Evolutionary conservation across 768 basidiomycete genomes (phyloP), one percentile per base, ranked within the genome.

Genomic region (Cystobasidium tubakii): DNA sequence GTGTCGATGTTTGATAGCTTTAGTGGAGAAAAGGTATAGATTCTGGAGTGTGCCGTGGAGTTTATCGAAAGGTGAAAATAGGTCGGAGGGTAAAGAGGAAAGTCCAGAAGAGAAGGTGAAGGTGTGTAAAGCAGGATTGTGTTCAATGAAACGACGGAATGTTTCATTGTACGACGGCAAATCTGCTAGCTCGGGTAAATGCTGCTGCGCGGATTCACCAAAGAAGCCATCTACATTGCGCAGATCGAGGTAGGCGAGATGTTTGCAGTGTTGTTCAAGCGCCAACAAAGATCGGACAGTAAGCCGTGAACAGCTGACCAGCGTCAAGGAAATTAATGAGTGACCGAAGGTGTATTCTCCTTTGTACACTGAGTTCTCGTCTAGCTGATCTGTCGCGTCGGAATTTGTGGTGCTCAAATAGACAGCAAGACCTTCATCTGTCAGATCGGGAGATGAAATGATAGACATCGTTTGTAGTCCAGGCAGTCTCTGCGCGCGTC

Each of bases 371-470:
- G 36, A 29, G 57, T 6, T 15, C 29, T 21, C n/a, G 21, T 9
- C 10, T n/a, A 19, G 4, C 21, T 50, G 10, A 19, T 50, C n/a
- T n/a, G 7, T 15, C 15, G n/a, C 46, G 21, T 50, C 46, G 46
- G 21, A 50, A 50, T 17, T 15, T 50, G 46, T 50, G 3, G 46
- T 42, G 43, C 21, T 65, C 10, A 42, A 70, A 55, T 74, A 74
- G 43, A 21, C 55, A 29, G n/a, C 21, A 9, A 74, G 62, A 10
- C 70, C 73, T 6, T 72, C 44, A 34, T 72, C 64, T n/a, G 73
- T 69, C 21, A 74, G 29, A 62, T 74, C 73, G 15, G 73, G 73
- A 17, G 73, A 74, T 25, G 73, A 43, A 43, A 53, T 66, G 33
- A 74, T 66, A 34, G 53, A 46, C 29, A 74, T 27, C 12, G 63